These are phyloP conservation scores for Suhomyces atakaporum DNA, from an alignment of 1,139 yeast species.

Conservation along the genomic window DNA sequence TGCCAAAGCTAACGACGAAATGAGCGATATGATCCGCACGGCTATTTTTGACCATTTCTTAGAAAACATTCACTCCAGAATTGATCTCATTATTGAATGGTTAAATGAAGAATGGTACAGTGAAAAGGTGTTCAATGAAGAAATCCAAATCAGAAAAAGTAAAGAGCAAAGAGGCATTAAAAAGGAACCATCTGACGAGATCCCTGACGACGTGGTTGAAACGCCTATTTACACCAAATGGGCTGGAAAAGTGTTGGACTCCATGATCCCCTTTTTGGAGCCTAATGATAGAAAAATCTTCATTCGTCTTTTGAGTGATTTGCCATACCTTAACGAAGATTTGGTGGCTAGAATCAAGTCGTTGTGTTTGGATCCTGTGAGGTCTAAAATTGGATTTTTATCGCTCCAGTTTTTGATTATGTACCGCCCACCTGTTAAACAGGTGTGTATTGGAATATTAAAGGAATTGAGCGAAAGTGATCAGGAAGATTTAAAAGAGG, in stretches of 20 bases:
- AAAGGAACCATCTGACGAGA: conserved; percentile 19
- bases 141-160: conserved; percentile 19
- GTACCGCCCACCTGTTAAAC: conserved; percentile 85
- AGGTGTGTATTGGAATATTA: conserved; percentile 64
- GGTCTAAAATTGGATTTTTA: conserved; percentile 78
- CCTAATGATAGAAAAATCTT: conserved; percentile 76
- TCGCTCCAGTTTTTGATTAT: conserved; percentile 78
- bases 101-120: conserved; percentile 94
- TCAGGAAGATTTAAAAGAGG: conserved; percentile 57
- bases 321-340: conserved; percentile 69
- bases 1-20: conserved; percentile 30
- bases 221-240: conserved; percentile 64
- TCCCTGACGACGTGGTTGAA: too few relatives aligned
- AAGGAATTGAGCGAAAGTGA: conserved; percentile 54
- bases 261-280: conserved; percentile 82
- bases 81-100: conserved; percentile 89
- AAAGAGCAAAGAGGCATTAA: conserved; percentile 17
- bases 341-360: conserved; percentile 68
- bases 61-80: conserved; percentile 68
- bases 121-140: conserved; percentile 52
- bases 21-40: conserved; percentile 65
- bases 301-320: conserved; percentile 78
- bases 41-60: conserved; percentile 74
- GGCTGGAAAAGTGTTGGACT: conserved; percentile 73
- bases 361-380: conserved; percentile 81